Conservation (phyloP, 2,329 filamentous ascomycete genomes). For the Fusarium fujikuroi region DNA sequence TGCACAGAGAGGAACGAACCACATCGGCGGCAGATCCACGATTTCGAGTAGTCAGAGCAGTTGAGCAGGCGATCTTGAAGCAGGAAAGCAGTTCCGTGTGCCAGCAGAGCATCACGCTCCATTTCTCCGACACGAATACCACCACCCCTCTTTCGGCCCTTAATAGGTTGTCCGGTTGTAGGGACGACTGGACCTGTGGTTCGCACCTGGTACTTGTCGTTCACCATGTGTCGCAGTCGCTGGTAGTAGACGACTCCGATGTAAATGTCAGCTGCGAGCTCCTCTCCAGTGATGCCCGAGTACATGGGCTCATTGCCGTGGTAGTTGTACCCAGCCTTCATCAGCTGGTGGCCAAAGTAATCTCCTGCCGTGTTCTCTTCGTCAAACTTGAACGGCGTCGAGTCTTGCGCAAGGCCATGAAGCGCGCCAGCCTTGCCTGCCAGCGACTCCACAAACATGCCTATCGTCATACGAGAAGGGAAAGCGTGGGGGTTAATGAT, state of each 20-base stretch:
- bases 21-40: constrained; percentile 89
- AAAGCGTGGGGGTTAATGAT: constrained; percentile 99
- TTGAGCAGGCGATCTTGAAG: constrained; percentile 96
- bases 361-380: constrained; percentile 92
- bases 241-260: constrained; percentile 98
- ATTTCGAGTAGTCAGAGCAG: constrained; percentile 91
- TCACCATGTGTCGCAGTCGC: constrained; percentile 98
- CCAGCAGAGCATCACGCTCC: constrained; percentile 95
- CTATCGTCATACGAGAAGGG: constrained; percentile 99
- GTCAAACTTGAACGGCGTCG: constrained; percentile 93
- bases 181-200: constrained; percentile 93
- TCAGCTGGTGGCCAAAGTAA: constrained; percentile 95
- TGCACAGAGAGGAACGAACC: constrained; percentile 92
- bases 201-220: constrained; percentile 98
- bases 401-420: constrained; percentile 95
- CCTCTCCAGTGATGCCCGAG: constrained; percentile 93
- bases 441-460: constrained; percentile 98
- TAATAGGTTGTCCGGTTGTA: constrained; percentile 94
- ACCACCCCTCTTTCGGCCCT: constrained; percentile 94
- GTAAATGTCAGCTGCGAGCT: constrained; percentile 95
- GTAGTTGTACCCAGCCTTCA: constrained; percentile 96
- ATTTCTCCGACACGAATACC: constrained; percentile 99
- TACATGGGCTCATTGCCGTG: constrained; percentile 99
- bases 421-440: constrained; percentile 94
- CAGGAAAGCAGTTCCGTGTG: constrained; percentile 94